phyloP scores from a whole-genome alignment of 129 eudicot genomes.

The Silybum marianum region DNA sequence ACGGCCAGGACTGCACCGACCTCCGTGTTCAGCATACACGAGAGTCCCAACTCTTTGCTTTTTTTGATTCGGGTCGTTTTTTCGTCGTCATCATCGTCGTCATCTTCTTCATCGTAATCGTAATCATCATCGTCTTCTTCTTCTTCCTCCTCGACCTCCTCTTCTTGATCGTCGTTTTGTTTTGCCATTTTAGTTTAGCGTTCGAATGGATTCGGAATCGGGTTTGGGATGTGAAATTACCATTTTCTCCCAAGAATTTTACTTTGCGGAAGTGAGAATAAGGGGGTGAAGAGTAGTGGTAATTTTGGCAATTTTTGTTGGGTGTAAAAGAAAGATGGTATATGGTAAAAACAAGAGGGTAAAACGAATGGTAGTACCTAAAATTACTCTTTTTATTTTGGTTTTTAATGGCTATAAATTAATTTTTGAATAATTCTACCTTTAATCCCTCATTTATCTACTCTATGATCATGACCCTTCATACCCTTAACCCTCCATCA shows the following conservation, averaged over 20 bases:
- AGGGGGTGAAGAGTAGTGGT: conserved; percentile 15
- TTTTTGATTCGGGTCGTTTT: conserved; percentile 13
- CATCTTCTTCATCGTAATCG: conserved; percentile 22
- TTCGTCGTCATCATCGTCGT: conserved; percentile 36
- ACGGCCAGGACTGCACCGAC: conserved; percentile 85
- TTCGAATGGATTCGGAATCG: background rate
- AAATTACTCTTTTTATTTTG: conserved; percentile 1
- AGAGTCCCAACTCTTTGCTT: conserved; percentile 64
- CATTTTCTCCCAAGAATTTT: background rate
- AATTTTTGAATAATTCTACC: conserved; percentile 29
- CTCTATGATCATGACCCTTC: conserved; percentile 3
- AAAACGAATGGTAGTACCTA: conserved; percentile 3
- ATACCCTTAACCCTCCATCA: background rate
- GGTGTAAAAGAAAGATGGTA: background rate
- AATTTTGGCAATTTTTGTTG: conserved; percentile 3
- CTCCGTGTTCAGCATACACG: conserved; percentile 89
- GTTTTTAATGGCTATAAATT: conserved; percentile 33
- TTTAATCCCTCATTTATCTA: conserved; percentile 25
- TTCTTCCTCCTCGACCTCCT: background rate
- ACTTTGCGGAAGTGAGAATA: conserved; percentile 7
- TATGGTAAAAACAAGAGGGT: conserved; percentile 20
- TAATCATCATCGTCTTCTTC: conserved; percentile 14
- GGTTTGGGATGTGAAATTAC: background rate
- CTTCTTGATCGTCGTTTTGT: conserved; percentile 15
- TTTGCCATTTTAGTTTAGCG: conserved; percentile 36